These are phyloP conservation scores for Aspergillus sp. DNA, from an alignment of 2,329 filamentous ascomycete genomes.

Conservation along the genomic window DNA sequence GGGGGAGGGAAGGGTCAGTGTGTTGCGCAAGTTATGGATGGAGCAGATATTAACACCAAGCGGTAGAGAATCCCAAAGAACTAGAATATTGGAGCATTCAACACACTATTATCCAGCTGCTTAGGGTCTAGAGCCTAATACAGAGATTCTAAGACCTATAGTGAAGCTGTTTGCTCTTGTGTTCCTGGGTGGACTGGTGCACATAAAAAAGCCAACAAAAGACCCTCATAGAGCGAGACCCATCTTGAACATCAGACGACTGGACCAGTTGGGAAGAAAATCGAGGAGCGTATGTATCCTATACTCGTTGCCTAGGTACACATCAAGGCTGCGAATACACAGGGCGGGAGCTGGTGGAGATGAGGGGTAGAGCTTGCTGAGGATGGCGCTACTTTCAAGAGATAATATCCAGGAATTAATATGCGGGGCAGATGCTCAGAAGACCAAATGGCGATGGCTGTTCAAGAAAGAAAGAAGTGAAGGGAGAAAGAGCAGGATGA, in stretches of 20 bases:
- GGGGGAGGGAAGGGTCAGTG: constrained; percentile 7
- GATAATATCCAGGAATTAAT: neutral
- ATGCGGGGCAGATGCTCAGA: neutral
- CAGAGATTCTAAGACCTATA: constrained; percentile 15
- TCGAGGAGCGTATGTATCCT: neutral
- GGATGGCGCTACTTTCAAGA: neutral
- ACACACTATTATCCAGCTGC: constrained; percentile 11
- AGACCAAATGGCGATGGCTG: neutral
- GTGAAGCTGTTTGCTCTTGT: constrained; percentile 6
- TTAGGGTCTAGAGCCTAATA: neutral
- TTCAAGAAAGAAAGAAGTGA: neutral
- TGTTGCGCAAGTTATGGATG: constrained; percentile 6
- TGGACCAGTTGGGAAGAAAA: neutral
- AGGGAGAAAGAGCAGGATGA: constrained; percentile 8
- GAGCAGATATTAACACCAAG: constrained; percentile 3
- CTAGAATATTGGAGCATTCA: constrained; percentile 2
- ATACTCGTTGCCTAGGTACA: neutral
- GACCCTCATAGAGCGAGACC: constrained; percentile 3
- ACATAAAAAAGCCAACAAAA: constrained; percentile 10
- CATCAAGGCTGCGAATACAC: neutral
- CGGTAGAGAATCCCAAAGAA: neutral
- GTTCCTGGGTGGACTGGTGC: constrained; percentile 8
- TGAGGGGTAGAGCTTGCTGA: neutral
- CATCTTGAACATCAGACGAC: constrained; percentile 1
- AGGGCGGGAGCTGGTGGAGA: neutral